These are phyloP conservation scores for Pezicula carpinea DNA, from an alignment of 2,329 filamentous ascomycete genomes.

Conservation along the genomic window DNA sequence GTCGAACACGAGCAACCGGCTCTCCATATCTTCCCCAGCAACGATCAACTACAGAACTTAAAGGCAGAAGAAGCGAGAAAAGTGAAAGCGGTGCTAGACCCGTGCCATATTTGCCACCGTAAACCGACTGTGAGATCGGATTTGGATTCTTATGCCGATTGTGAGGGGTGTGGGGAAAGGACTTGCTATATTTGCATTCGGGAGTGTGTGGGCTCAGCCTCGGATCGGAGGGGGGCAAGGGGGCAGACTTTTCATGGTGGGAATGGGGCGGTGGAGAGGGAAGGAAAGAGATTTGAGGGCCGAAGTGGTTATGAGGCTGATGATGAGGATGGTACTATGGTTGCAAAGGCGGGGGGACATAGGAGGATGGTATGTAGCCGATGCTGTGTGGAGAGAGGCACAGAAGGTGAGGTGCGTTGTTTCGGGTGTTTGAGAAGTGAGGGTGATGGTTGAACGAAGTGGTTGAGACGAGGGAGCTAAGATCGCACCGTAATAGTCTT, in stretches of 20 bases:
- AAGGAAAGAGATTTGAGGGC: neutral
- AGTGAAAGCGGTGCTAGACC: constrained; percentile 31
- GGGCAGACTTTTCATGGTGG: constrained; percentile 1
- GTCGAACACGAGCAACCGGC: neutral
- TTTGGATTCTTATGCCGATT: constrained; percentile 61
- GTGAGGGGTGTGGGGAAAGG: constrained; percentile 54
- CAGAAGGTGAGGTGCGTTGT: constrained; percentile 62
- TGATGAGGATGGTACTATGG: neutral
- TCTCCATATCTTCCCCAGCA: neutral
- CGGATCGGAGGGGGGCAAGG: neutral
- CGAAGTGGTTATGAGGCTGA: too few relatives aligned
- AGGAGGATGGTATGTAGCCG: constrained; percentile 55
- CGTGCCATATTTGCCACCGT: constrained; percentile 65
- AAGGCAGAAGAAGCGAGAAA: neutral
- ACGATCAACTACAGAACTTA: neutral
- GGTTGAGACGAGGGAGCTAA: too few relatives aligned
- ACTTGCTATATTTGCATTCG: constrained; percentile 68
- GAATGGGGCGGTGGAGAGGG: neutral
- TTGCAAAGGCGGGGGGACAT: constrained; percentile 10
- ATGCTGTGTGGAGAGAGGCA: constrained; percentile 62
- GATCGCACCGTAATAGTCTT: too few relatives aligned
- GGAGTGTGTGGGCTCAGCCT: constrained; percentile 51
- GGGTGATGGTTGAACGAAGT: constrained; percentile 6
- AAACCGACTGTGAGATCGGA: constrained; percentile 61
- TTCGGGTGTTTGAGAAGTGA: constrained; percentile 49